phyloP scores from a whole-genome alignment of 2,329 filamentous ascomycete species.

The Calonectria honghensis region DNA sequence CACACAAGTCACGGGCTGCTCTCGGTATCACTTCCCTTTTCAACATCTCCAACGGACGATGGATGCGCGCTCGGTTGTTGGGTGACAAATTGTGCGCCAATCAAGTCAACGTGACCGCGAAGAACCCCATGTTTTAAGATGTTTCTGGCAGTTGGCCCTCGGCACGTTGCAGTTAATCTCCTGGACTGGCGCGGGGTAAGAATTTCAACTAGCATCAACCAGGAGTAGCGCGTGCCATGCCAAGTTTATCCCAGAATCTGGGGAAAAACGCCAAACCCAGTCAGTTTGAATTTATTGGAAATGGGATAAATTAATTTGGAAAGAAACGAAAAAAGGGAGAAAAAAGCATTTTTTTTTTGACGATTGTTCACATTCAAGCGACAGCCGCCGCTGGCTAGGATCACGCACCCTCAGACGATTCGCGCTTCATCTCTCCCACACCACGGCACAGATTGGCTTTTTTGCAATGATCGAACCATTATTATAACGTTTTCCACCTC shows the following conservation, averaged over 20 bases:
- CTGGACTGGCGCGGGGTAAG: slow-evolving; percentile 10
- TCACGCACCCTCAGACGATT: neutral
- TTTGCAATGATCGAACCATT: neutral
- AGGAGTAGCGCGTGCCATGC: neutral
- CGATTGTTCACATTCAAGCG: neutral
- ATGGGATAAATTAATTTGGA: neutral
- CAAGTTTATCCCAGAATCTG: neutral
- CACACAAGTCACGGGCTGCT: neutral
- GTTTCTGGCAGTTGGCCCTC: slow-evolving; percentile 23
- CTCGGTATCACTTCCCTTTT: neutral
- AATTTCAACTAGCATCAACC: neutral
- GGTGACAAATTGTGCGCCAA: neutral
- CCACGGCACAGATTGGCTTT: neutral
- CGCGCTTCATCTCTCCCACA: neutral
- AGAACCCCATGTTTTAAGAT: slow-evolving; percentile 5
- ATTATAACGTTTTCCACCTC: slow-evolving; percentile 15
- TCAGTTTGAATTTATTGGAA: neutral
- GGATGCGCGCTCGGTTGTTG: neutral
- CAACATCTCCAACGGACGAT: neutral
- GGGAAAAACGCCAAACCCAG: neutral
- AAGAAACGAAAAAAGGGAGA: too few relatives aligned
- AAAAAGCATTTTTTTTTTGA: neutral
- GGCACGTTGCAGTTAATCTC: slow-evolving; percentile 9
- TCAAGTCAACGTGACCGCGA: neutral
- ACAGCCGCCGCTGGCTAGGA: too few relatives aligned